These are phyloP conservation scores for Xylaria sp. DNA, from an alignment of 2,329 filamentous ascomycete genomes.

Conservation along the genomic window DNA sequence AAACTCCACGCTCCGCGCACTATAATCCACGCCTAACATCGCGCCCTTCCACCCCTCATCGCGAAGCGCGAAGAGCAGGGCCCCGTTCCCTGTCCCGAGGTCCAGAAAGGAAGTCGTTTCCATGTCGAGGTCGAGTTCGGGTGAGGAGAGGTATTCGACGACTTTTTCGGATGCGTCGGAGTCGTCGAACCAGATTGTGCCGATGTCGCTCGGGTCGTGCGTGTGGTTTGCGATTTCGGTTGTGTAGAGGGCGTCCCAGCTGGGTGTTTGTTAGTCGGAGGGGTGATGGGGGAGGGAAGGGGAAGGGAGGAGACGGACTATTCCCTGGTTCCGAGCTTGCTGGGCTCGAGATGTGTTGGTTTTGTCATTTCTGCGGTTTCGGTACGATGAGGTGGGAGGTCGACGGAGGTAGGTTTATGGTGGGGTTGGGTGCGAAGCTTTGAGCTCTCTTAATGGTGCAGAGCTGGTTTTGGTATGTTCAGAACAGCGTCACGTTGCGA, in stretches of 20 bases:
- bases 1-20: constrained; percentile 65
- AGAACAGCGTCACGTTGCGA: no score
- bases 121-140: constrained; percentile 11
- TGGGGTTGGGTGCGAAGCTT: no score
- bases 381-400: no score
- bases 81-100: constrained; percentile 90
- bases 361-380: constrained; percentile 28
- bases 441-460: no score
- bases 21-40: constrained; percentile 89
- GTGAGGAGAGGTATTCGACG: constrained; percentile 55
- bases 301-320: constrained; percentile 55
- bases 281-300: no score
- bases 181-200: constrained; percentile 96
- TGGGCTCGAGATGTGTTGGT: constrained; percentile 69
- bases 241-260: constrained; percentile 72
- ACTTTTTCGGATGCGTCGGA: constrained; percentile 79
- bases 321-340: constrained; percentile 77
- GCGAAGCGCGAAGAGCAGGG: constrained; percentile 76
- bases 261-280: constrained; percentile 33
- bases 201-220: constrained; percentile 68
- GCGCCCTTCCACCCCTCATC: constrained; percentile 59
- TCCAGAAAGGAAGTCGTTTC: constrained; percentile 64
- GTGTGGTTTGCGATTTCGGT: constrained; percentile 67
- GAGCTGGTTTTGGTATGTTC: no score
- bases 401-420: no score